Evolutionary conservation across 306 rosid species (phyloP), one percentile per base, ranked within the genome.

Genomic region (Adenanthera pavonina): DNA sequence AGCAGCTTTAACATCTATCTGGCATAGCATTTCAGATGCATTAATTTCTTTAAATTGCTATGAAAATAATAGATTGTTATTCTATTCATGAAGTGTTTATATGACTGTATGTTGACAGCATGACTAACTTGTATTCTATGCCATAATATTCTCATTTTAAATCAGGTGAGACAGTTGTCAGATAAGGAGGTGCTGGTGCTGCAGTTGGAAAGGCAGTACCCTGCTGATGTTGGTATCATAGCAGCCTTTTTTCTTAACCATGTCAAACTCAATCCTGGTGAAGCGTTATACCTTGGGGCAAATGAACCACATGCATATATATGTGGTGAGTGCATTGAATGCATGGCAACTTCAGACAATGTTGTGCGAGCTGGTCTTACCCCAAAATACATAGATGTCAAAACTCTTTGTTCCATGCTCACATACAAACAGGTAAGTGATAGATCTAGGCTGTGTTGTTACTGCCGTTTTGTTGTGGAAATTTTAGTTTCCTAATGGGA

Each of bases 321-420:
- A 70, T 85, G 80, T 0, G 99, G 99, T 1, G 98, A 90, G 72
- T 93, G 96, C 66, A 12, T 95, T 19, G 98, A 95, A 75, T 95
- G 99, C 85, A 95, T 95, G 99, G 99, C 99, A 34, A 93, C 99
- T 78, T 93, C 99, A 2, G 99, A 95, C 88, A 95, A 95, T 61
- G 99, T 95, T 51, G 97, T 95, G 30, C 90, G 99, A 54, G 99
- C 99, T 14, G 99, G 99, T 71, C 91, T 95, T 44, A 93, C 99
- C 73, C 98, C 99, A 64, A 95, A 95, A 87, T 78, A 79, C 77
- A 90, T 90, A 30, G 99, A 95, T 80, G 98, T 95, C 54, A 86
- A 79, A 44, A 92, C 99, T 79, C 96, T 95, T 69, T 95, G 99
- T 76, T 89, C 99, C 66, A 95, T 95, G 98, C 98, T 95, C 80